Evolutionary conservation across 495 filamentous ascomycete genomes (phyloP), one percentile per base, ranked within the genome.

Genomic region (Annulohypoxylon nitens): DNA sequence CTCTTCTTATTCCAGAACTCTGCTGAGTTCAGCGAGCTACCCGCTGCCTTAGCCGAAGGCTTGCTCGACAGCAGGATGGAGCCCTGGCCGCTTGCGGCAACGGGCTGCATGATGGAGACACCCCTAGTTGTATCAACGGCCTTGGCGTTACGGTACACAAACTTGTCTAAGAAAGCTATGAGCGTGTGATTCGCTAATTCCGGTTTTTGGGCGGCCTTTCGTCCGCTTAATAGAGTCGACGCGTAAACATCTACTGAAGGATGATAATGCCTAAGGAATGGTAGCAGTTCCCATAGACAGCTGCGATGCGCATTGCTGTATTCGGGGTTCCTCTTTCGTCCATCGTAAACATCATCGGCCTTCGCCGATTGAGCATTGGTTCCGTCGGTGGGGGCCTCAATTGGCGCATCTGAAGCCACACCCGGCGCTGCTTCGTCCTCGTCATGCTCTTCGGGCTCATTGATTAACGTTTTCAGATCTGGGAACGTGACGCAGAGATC

Each of bases 241-340:
- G 95, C 93, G 77, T 93, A 97, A 14, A 97, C 86, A n/a, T 91
- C 89, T n/a, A 98, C 95, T 0, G 97, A 97, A 2, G 96, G 96
- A 70, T 99, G 96, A 80, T 92, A 99, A 80, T 98, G 97, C 16
- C 82, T 83, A 12, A 93, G 79, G 71, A 93, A 92, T 0, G 96
- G 94, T 3, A 92, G 73, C 83, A 97, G 74, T 80, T 99, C 96
- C 96, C 96, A 99, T 33, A 98, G 87, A 81, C 94, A 97, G 69
- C 90, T 95, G 55, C 87, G 88, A 60, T 97, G 92, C 6, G 96
- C 96, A 76, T 97, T 94, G 80, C 93, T 92, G 80, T 97, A 90
- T 77, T 93, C 91, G 1, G 96, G 96, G 71, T 98, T 90, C 69
- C 96, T 87, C 83, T 98, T 99, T 45, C 92, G 89, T 11, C 93